Evolutionary conservation across 352 stramenopile species (phyloP).

Genomic region (Phytophthora rubi): DNA sequence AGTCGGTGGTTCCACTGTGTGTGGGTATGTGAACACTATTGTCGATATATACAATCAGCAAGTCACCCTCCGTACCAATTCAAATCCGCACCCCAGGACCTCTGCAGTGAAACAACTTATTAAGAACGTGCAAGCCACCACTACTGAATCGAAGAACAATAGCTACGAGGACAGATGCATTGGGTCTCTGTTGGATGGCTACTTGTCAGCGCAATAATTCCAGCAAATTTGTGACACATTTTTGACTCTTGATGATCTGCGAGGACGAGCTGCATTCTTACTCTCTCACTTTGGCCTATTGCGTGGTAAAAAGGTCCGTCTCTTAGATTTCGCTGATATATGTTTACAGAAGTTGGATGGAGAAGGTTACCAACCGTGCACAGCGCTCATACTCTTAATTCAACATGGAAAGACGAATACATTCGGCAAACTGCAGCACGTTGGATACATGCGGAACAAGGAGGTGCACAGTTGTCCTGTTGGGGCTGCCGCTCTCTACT

Average conservation of each 20-base stretch:
- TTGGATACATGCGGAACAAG: not conserved
- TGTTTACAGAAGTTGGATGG: not conserved
- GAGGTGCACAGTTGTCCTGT: not conserved
- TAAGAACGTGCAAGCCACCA: too few species aligned
- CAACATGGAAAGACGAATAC: not conserved
- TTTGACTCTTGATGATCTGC: not conserved
- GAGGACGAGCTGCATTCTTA: not conserved
- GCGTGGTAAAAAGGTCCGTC: not conserved
- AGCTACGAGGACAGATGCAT: not conserved
- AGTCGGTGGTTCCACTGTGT: not conserved
- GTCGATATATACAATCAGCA: too few species aligned
- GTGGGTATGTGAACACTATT: too few species aligned
- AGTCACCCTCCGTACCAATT: too few species aligned
- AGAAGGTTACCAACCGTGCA: not conserved
- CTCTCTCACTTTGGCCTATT: not conserved
- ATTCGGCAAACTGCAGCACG: not conserved
- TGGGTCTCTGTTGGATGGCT: not conserved
- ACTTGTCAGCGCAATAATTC: not conserved
- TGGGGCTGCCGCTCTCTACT: not conserved
- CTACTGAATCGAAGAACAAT: not conserved
- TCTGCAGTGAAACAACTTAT: too few species aligned
- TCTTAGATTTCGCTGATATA: too few species aligned
- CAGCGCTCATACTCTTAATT: not conserved
- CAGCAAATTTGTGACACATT: not conserved
- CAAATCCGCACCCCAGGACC: too few species aligned